Percentiles rank a stretch among this genome's conserved stretches.
Evolutionary conservation across 2,329 filamentous ascomycete species (phyloP).

Genomic region (Colletotrichum chlorophyti): DNA sequence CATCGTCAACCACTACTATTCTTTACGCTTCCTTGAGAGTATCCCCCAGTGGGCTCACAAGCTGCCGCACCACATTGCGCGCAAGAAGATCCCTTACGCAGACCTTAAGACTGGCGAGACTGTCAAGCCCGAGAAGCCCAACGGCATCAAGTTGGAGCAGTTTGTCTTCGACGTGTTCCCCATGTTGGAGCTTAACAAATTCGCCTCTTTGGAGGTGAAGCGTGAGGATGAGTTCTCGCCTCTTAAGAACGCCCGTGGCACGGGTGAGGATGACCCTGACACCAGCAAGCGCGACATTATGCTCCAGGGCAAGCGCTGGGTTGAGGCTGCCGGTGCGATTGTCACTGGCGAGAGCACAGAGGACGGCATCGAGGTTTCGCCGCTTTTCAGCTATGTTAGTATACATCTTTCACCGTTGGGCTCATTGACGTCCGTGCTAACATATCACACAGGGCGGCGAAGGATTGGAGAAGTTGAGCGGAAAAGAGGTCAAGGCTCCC

Average conservation of each 20-base stretch:
- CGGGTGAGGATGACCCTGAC: conserved; percentile 90
- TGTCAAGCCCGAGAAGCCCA: conserved; percentile 91
- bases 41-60: conserved; percentile 87
- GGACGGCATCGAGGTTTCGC: conserved; percentile 86
- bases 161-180: conserved; percentile 99
- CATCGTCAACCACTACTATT: conserved; percentile 99
- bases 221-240: conserved; percentile 98
- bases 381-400: conserved; percentile 94
- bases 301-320: conserved; percentile 87
- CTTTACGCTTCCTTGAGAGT: conserved; percentile 87
- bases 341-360: conserved; percentile 70
- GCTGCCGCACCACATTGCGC: conserved; percentile 93
- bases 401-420: not conserved
- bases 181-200: conserved; percentile 82
- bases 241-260: conserved; percentile 87
- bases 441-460: conserved; percentile 60
- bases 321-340: conserved; percentile 77
- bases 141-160: conserved; percentile 98
- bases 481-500: conserved; percentile 59
- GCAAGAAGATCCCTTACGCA: conserved; percentile 96
- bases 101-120: conserved; percentile 78
- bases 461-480: conserved; percentile 63
- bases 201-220: conserved; percentile 94
- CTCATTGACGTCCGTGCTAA: conserved; percentile 27
- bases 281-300: conserved; percentile 93